phyloP scores from a whole-genome alignment of 2,329 filamentous ascomycete species.

The Cytospora schulzeri region DNA sequence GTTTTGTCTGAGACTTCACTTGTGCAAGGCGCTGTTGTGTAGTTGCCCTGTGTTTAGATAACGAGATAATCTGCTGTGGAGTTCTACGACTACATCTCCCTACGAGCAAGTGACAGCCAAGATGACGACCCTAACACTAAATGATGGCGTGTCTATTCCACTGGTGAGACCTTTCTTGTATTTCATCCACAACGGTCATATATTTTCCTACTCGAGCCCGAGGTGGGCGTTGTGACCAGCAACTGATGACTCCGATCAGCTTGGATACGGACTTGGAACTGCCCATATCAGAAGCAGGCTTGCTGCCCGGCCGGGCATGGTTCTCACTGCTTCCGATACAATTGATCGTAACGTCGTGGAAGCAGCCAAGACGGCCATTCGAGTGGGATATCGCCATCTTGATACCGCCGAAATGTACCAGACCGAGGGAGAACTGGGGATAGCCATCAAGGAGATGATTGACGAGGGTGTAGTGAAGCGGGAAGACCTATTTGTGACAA shows the following conservation, averaged over 20 bases:
- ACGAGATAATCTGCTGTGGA: neutral
- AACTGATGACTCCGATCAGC: neutral
- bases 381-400: conserved; percentile 2
- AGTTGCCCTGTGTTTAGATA: neutral
- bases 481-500: conserved; percentile 25
- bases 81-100: too few relatives aligned
- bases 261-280: conserved; percentile 5
- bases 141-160: conserved; percentile 13
- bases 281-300: conserved; percentile 3
- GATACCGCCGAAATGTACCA: conserved; percentile 18
- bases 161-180: neutral
- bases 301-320: too few relatives aligned
- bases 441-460: conserved; percentile 18
- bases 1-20: neutral
- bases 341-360: neutral
- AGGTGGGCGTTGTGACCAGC: neutral
- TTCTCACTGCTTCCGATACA: neutral
- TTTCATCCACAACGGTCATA: too few relatives aligned
- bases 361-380: neutral
- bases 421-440: conserved; percentile 25
- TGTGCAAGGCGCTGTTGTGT: neutral
- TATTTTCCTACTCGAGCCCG: too few relatives aligned
- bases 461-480: conserved; percentile 6
- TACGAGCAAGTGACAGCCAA: neutral
- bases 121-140: conserved; percentile 1